phyloP scores from a whole-genome alignment of 2,329 filamentous ascomycete genomes.

The Pseudocercospora fijiensis region DNA sequence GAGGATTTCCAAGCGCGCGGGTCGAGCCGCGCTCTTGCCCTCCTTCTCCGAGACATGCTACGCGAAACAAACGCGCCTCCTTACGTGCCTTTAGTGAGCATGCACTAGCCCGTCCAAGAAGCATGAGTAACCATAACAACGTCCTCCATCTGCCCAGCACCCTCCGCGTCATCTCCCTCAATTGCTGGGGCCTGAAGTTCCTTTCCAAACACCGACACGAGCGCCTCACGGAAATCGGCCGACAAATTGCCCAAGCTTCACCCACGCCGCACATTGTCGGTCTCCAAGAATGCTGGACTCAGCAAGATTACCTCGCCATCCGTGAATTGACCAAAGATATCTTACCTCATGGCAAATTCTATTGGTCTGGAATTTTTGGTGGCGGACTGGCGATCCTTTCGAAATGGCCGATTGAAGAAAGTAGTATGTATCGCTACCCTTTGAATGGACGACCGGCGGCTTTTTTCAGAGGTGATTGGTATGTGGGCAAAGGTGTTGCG shows the following conservation, averaged over 20 bases:
- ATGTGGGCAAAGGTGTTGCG: slow-evolving; percentile 90
- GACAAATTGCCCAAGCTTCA: slow-evolving; percentile 66
- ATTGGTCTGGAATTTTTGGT: slow-evolving; percentile 83
- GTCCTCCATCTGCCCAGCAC: slow-evolving; percentile 37
- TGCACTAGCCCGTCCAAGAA: background rate
- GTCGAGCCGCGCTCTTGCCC: background rate
- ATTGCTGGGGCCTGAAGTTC: slow-evolving; percentile 95
- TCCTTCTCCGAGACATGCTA: background rate
- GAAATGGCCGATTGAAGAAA: slow-evolving; percentile 88
- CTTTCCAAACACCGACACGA: slow-evolving; percentile 74
- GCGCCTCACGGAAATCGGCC: slow-evolving; percentile 80
- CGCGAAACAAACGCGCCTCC: background rate
- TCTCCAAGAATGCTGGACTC: slow-evolving; percentile 93
- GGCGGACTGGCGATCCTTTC: slow-evolving; percentile 86
- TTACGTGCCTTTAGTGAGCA: no score
- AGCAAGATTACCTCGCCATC: slow-evolving; percentile 77
- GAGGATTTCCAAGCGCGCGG: no score
- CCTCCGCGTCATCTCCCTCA: slow-evolving; percentile 81
- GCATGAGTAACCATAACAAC: background rate
- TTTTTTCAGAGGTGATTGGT: slow-evolving; percentile 95
- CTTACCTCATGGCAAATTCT: slow-evolving; percentile 90
- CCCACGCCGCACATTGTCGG: slow-evolving; percentile 80
- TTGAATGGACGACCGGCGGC: slow-evolving; percentile 90
- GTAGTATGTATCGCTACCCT: slow-evolving; percentile 81
- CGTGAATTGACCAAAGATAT: slow-evolving; percentile 69